Evolutionary conservation across 225 moss, liverwort and hornwort species (phyloP).

Genomic region (Antitrichia curtipendula): DNA sequence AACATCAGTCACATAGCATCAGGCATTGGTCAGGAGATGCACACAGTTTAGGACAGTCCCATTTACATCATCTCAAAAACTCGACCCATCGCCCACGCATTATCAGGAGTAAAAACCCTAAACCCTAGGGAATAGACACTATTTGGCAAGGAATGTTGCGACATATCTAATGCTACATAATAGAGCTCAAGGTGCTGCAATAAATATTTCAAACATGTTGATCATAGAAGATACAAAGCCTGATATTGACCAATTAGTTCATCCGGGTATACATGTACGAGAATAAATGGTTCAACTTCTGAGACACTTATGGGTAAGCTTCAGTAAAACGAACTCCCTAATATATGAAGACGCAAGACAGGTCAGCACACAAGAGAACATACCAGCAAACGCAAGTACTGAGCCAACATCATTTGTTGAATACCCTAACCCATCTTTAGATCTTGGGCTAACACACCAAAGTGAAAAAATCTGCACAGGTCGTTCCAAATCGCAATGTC

Average conservation of each 20-base stretch:
- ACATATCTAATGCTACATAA: not conserved
- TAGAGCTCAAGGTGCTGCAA: not conserved
- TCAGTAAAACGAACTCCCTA: not conserved
- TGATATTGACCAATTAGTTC: not conserved
- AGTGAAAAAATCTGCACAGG: constrained; percentile 32
- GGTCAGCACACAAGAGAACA: not conserved
- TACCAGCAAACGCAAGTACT: constrained; percentile 24
- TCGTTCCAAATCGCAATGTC: not conserved
- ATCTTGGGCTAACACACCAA: constrained; percentile 41
- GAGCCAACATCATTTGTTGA: constrained; percentile 47
- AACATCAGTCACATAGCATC: not conserved
- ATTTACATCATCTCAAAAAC: not conserved
- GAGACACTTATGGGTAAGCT: not conserved
- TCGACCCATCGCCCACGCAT: not conserved
- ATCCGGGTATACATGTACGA: not conserved
- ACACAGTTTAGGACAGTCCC: not conserved
- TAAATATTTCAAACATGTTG: not conserved
- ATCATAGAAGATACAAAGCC: not conserved
- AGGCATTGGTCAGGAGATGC: not conserved
- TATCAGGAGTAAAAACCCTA: not conserved
- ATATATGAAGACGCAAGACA: not conserved
- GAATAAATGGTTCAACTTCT: not conserved
- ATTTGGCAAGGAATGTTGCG: not conserved
- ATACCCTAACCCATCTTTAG: constrained; percentile 25
- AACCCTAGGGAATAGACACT: not conserved